phyloP scores from a whole-genome alignment of 2,329 filamentous ascomycete species.

The Curvularia eragrostidis region DNA sequence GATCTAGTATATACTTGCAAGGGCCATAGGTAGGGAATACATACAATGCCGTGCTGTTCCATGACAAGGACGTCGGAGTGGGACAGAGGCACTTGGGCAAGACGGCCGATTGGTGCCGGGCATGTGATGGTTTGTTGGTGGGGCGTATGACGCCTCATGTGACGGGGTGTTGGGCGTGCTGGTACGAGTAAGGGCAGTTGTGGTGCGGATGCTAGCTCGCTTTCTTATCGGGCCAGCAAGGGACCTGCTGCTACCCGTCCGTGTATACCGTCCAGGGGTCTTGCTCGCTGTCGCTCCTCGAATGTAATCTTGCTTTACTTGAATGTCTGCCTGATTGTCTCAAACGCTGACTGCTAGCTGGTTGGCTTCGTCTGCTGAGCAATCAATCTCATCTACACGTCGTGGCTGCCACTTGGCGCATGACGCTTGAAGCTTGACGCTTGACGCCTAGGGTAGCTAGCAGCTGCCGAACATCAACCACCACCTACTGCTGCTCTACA shows the following conservation, averaged over 20 bases:
- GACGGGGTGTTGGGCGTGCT: conserved; percentile 22
- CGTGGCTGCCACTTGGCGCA: conserved; percentile 34
- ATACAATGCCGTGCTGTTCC: not conserved
- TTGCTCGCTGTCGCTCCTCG: not conserved
- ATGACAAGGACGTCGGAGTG: not conserved
- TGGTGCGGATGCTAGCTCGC: conserved; percentile 21
- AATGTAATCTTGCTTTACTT: not conserved
- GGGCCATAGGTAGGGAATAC: no score
- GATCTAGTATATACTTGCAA: not conserved
- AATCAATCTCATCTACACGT: conserved; percentile 12
- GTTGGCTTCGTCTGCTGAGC: conserved; percentile 9
- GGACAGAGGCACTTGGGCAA: not conserved
- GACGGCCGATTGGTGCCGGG: not conserved
- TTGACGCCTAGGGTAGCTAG: conserved; percentile 25
- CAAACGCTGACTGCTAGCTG: not conserved
- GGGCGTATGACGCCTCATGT: conserved; percentile 29
- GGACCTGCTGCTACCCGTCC: conserved; percentile 9
- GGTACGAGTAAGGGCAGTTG: not conserved
- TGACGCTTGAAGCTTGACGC: conserved; percentile 27
- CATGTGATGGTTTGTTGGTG: conserved; percentile 4
- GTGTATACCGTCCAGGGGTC: conserved; percentile 4
- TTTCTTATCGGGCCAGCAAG: conserved; percentile 26
- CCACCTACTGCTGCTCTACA: conserved; percentile 11
- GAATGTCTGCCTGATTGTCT: not conserved
- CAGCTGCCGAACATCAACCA: conserved; percentile 11